These are phyloP conservation scores for Turnera subulata DNA, from an alignment of 345 rosid genomes.

Conservation along the genomic window DNA sequence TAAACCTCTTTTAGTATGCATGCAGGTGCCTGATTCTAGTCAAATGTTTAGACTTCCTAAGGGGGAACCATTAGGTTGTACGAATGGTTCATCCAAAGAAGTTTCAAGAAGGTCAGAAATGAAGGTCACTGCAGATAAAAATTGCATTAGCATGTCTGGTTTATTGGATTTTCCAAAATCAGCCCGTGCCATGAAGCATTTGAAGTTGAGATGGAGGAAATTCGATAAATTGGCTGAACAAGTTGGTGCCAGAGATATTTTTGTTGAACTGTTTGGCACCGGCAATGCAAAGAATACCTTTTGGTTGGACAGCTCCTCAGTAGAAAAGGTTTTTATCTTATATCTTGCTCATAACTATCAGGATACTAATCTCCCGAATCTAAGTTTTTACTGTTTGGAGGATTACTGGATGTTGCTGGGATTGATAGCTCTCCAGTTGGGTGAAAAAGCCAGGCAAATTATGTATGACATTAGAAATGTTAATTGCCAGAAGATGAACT, in stretches of 20 bases:
- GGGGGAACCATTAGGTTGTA: conserved; percentile 26
- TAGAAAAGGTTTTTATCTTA: conserved; percentile 62
- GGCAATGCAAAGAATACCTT: conserved; percentile 60
- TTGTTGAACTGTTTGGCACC: conserved; percentile 55
- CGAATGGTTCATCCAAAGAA: conserved; percentile 26
- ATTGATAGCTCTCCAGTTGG: too few species aligned
- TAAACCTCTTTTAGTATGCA: conserved; percentile 63
- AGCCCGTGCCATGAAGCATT: conserved; percentile 26
- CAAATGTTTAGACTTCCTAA: conserved; percentile 38
- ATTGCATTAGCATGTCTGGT: conserved; percentile 27
- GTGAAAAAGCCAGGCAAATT: too few species aligned
- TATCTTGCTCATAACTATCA: not conserved
- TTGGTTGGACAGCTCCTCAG: conserved; percentile 96
- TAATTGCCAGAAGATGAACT: too few species aligned
- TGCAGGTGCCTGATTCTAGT: conserved; percentile 62
- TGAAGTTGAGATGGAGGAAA: conserved; percentile 81
- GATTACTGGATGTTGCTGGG: too few species aligned
- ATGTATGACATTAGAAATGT: too few species aligned
- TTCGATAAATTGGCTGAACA: conserved; percentile 46
- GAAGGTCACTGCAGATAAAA: conserved; percentile 23
- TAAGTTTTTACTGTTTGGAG: not conserved
- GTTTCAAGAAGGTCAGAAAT: conserved; percentile 11
- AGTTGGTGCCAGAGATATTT: conserved; percentile 73
- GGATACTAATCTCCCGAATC: not conserved
- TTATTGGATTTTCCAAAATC: conserved; percentile 30